Percentiles rank a stretch among this genome's conserved stretches.
These are phyloP conservation scores for Triticum timopheevii DNA, from an alignment of 176 grass and related monocot species.

Conservation along the genomic window DNA sequence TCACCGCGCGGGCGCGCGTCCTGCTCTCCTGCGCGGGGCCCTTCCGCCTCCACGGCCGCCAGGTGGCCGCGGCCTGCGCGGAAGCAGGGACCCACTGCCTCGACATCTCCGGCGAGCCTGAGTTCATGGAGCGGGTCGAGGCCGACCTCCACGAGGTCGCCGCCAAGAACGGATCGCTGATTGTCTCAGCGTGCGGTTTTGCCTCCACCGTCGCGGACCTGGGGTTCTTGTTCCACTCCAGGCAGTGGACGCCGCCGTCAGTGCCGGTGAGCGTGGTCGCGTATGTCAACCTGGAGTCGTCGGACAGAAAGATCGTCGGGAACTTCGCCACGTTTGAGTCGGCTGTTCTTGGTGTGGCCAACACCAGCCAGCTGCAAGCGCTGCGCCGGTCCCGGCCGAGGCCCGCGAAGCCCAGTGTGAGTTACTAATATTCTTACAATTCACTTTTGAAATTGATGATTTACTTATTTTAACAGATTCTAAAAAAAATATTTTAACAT, in stretches of 20 bases:
- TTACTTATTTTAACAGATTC: too few species aligned
- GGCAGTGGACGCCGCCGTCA: conserved; percentile 57
- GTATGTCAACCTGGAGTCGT: conserved; percentile 59
- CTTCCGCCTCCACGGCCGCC: conserved; percentile 63
- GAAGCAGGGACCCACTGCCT: conserved; percentile 66
- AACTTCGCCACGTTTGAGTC: conserved; percentile 87
- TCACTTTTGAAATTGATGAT: not conserved
- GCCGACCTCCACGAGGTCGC: conserved; percentile 58
- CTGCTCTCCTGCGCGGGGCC: conserved; percentile 72
- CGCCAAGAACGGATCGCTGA: conserved; percentile 45
- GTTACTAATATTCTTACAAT: not conserved
- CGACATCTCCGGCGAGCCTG: conserved; percentile 79
- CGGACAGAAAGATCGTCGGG: conserved; percentile 48
- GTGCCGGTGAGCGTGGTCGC: conserved; percentile 53
- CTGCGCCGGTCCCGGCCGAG: conserved; percentile 58
- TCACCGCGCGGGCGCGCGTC: conserved; percentile 47
- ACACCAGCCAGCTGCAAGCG: conserved; percentile 49
- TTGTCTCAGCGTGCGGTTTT: conserved; percentile 79
- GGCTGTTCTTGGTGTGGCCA: conserved; percentile 64
- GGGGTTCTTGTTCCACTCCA: conserved; percentile 64
- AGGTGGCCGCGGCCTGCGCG: conserved; percentile 69
- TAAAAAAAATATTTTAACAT: too few species aligned
- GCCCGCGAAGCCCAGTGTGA: conserved; percentile 60
- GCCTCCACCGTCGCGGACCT: conserved; percentile 76
- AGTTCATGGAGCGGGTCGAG: conserved; percentile 87